A percentile compares a stretch with the other conserved stretches of the same genome.
phyloP scores from a whole-genome alignment of 306 rosid species.

The Cucurbita maxima region DNA sequence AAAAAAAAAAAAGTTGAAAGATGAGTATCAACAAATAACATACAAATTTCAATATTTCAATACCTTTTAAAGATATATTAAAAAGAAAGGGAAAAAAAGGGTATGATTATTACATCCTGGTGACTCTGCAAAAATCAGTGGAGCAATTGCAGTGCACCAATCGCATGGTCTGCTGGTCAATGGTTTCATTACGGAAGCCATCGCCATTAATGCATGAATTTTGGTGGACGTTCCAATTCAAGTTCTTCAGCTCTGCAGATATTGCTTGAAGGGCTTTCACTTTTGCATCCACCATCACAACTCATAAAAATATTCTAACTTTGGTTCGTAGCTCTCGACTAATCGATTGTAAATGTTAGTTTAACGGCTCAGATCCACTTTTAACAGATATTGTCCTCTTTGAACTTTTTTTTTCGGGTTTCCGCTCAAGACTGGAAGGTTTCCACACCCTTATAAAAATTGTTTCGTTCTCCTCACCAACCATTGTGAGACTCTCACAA shows the following conservation, averaged over 20 bases:
- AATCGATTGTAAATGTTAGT: too few species aligned
- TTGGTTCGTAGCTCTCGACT: too few species aligned
- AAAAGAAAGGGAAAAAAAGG: background rate
- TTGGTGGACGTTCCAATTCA: slow-evolving; percentile 28
- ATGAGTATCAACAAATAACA: slow-evolving; percentile 15
- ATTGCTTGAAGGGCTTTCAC: slow-evolving; percentile 33
- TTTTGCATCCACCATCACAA: background rate
- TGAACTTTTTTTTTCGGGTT: too few species aligned
- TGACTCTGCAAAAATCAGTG: slow-evolving; percentile 36
- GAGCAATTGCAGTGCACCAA: slow-evolving; percentile 39
- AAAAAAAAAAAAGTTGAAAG: background rate
- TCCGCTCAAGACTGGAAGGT: too few species aligned
- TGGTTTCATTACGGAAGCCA: background rate
- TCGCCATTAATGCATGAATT: slow-evolving; percentile 17
- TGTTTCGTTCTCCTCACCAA: too few species aligned
- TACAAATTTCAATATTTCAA: slow-evolving; percentile 16
- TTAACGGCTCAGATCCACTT: too few species aligned
- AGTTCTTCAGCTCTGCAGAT: slow-evolving; percentile 21
- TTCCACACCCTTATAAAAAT: too few species aligned
- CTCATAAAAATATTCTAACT: too few species aligned
- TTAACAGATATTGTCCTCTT: too few species aligned
- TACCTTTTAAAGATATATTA: too few species aligned
- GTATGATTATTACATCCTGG: slow-evolving; percentile 21
- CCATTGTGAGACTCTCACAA: too few species aligned
- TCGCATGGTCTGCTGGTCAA: background rate